Evolutionary conservation across 2,329 filamentous ascomycete genomes (phyloP).

Genomic region (Claviceps pazoutovae): DNA sequence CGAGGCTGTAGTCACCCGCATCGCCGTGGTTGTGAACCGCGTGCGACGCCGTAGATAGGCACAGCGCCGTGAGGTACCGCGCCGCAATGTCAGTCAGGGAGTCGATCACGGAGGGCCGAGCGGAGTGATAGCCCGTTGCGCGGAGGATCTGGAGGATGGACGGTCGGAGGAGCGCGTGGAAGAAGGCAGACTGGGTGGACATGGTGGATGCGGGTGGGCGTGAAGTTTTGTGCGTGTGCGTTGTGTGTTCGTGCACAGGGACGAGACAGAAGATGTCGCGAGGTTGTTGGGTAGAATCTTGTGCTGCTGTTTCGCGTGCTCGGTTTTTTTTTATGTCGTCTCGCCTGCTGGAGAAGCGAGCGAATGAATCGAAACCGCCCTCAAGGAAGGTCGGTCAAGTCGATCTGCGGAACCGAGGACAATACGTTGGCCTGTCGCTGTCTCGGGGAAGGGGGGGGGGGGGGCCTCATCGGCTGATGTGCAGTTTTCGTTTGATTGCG

Average conservation of each 20-base stretch:
- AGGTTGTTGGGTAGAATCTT: background rate
- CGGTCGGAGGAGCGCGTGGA: slow-evolving; percentile 70
- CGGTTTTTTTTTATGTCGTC: background rate
- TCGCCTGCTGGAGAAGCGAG: background rate
- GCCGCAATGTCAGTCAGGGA: slow-evolving; percentile 76
- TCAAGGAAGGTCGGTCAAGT: background rate
- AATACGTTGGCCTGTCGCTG: too few relatives aligned
- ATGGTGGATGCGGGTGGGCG: slow-evolving; percentile 14
- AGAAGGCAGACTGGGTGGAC: slow-evolving; percentile 34
- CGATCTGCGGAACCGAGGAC: too few relatives aligned
- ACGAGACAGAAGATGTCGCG: too few relatives aligned
- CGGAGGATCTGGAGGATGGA: slow-evolving; percentile 83
- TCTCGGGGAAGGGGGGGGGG: background rate
- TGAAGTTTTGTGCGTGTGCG: background rate
- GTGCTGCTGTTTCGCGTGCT: background rate
- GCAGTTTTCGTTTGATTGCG: slow-evolving; percentile 7
- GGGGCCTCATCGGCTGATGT: slow-evolving; percentile 18
- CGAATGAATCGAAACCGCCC: background rate
- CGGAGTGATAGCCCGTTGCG: slow-evolving; percentile 76
- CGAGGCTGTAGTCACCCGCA: slow-evolving; percentile 34
- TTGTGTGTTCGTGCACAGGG: background rate
- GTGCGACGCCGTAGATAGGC: slow-evolving; percentile 56
- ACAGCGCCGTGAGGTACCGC: slow-evolving; percentile 65
- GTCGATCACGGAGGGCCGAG: slow-evolving; percentile 70
- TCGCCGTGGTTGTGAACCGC: slow-evolving; percentile 54